A percentile compares a stretch with the other conserved stretches of the same genome.
Evolutionary conservation across 306 rosid species (phyloP).

Genomic region (Rosa rugosa): DNA sequence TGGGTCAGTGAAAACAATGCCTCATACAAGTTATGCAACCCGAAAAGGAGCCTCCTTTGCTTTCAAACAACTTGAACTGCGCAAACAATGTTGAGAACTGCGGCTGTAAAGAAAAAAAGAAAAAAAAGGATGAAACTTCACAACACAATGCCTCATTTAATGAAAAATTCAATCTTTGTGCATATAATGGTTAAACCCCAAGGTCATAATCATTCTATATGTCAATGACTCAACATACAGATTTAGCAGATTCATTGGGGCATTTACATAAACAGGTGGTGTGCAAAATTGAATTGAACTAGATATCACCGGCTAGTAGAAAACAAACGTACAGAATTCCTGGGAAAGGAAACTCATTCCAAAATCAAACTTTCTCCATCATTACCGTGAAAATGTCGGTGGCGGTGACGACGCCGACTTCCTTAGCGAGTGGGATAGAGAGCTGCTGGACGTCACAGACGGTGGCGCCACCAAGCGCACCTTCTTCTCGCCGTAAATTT

Average conservation of each 20-base stretch:
- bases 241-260: not conserved
- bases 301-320: not conserved
- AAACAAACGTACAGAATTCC: not conserved
- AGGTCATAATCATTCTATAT: no score
- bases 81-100: not conserved
- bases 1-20: slow-evolving; percentile 4
- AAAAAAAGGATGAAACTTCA: not conserved
- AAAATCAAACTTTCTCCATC: not conserved
- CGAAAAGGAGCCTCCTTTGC: not conserved
- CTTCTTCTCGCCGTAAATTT: no score
- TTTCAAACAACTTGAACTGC: not conserved
- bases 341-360: not conserved
- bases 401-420: no score
- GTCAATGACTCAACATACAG: not conserved
- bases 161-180: not conserved
- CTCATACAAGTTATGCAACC: not conserved
- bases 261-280: slow-evolving; percentile 21
- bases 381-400: no score
- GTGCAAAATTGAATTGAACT: not conserved
- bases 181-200: not conserved
- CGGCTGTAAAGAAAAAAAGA: not conserved
- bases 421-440: no score
- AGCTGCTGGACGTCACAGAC: no score
- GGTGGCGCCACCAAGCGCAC: no score
- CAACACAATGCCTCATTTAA: not conserved